Evolutionary conservation across 352 stramenopile genomes (phyloP).

Genomic region (Pythium apleroticum): DNA sequence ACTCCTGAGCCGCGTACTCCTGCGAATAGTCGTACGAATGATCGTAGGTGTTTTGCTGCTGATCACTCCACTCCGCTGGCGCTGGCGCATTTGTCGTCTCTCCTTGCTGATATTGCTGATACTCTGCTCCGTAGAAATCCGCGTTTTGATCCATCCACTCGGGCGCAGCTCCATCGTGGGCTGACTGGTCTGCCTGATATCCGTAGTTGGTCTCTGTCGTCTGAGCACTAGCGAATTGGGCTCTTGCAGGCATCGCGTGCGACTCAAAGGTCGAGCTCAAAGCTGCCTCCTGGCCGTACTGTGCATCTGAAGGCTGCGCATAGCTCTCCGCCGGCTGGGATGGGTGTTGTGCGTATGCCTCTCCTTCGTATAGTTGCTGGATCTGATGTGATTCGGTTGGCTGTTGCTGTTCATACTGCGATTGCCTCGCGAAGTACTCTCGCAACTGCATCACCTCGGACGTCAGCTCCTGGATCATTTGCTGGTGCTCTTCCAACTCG

Average conservation of each 20-base stretch:
- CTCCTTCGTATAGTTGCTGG: not conserved
- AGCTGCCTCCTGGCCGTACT: not conserved
- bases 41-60: not conserved
- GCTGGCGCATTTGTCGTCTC: not conserved
- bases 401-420: not conserved
- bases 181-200: not conserved
- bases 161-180: not conserved
- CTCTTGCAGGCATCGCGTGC: not conserved
- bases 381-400: not conserved
- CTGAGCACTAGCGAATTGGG: not conserved
- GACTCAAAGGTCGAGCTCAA: not conserved
- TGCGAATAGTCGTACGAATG: not conserved
- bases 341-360: not conserved
- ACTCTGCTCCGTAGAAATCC: not conserved
- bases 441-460: slow-evolving; percentile 22
- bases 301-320: not conserved
- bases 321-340: not conserved
- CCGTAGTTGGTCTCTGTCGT: not conserved
- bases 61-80: not conserved
- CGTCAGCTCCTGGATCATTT: slow-evolving; percentile 40
- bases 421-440: slow-evolving; percentile 3
- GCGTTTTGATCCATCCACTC: slow-evolving; percentile 6
- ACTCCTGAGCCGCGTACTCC: not conserved
- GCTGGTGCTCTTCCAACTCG: slow-evolving; percentile 23
- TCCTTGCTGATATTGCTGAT: slow-evolving; percentile 8